Conservation (phyloP, 1,139 yeast species). For the Geotrichum klebahnii region DNA sequence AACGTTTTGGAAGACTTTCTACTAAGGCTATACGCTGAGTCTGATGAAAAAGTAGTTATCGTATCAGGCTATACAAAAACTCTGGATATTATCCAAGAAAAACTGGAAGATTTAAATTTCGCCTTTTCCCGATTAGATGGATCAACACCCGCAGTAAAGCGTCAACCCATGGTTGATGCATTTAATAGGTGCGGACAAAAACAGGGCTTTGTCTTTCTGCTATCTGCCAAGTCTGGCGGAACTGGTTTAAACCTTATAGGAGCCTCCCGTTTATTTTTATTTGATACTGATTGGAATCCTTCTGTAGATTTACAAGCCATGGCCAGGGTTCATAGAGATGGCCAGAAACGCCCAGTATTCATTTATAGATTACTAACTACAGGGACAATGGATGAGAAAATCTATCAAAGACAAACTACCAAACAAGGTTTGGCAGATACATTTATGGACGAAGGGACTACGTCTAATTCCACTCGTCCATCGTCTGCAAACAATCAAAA, state of each 20-base stretch:
- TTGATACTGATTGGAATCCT: constrained; percentile 95
- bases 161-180: constrained; percentile 62
- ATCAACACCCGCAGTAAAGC: constrained; percentile 59
- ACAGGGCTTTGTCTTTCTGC: constrained; percentile 58
- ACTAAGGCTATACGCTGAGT: constrained; percentile 31
- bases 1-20: constrained; percentile 37
- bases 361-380: constrained; percentile 69
- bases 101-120: constrained; percentile 51
- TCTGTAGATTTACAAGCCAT: constrained; percentile 89
- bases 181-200: constrained; percentile 55
- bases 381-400: constrained; percentile 92
- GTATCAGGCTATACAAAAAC: constrained; percentile 90
- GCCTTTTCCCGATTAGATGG: constrained; percentile 75
- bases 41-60: constrained; percentile 72
- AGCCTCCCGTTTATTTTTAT: constrained; percentile 76
- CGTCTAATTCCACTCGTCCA: constrained; percentile 11
- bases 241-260: constrained; percentile 87
- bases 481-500: constrained; percentile 13
- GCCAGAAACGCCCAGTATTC: constrained; percentile 73
- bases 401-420: constrained; percentile 87
- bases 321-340: constrained; percentile 94
- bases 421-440: constrained; percentile 76
- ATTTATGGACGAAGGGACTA: constrained; percentile 52
- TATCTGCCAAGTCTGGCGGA: constrained; percentile 93
- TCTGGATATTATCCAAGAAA: constrained; percentile 64